Base-by-base conservation (phyloP, 164 flowering plant genomes). In the Sedum album region DNA sequence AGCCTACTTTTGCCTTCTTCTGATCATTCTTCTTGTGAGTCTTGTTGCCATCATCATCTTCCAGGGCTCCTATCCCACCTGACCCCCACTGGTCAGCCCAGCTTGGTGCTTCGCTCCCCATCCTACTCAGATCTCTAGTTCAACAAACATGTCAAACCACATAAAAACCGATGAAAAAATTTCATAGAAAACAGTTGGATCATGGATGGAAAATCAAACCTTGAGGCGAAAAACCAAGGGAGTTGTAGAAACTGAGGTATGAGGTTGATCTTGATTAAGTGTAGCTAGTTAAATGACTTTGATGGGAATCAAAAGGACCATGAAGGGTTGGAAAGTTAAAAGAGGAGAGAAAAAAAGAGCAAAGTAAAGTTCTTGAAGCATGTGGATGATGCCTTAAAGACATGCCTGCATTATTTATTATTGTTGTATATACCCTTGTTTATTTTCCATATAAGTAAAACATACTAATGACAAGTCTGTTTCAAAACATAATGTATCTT, bases 21-120 rank as follows among this genome's bases (percentile, higher is more conserved):
- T 80, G 83, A 73, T 82, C 80, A 65, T 71, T 67, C 49, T 63
- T 60, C 28, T 77, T 76, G 28, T 81, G 72, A 73, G 61, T 66
- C 26, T 69, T 71, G 1, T 62, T 18, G 42, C 53, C 33, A 36
- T 74, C 81, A 0, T 79, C 83, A 2, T 77, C 82, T 4, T 65
- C 83, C 77, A 79, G 78, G 18, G 83, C 82, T 5, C 91, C 89
- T 23, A 85, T 70, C 1, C 95, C 95, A 41, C 89, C 91, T 4
- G 83, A 79, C 7, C 93, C 97, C 97, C 97, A 88, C 74, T 89
- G 91, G 74, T 91, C 97, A 10, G 90, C 91, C 97, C 97, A 89
- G 73, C 86, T 83, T 21, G 91, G 88, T 57, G 83, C 90, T 33
- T 89, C 89, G 5, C 61, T 74, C 0, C 83, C 80, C 89, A 85